Evolutionary conservation across 768 basidiomycete genomes (phyloP).

Genomic region (Suillus brevipes): DNA sequence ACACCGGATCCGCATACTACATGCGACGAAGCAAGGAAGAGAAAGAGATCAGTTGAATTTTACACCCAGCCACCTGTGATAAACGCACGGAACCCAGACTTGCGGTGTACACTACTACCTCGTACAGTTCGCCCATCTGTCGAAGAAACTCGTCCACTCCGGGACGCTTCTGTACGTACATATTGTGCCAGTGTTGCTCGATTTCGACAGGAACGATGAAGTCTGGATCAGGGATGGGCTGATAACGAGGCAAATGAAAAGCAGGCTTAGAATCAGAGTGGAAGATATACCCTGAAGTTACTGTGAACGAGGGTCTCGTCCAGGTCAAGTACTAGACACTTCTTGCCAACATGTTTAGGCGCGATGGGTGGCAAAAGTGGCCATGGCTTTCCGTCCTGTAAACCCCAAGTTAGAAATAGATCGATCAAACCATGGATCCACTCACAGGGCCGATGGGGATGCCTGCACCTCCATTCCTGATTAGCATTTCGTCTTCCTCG

Average conservation of each 20-base stretch:
- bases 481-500: slow-evolving; percentile 78
- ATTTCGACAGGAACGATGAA: slow-evolving; percentile 97
- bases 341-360: slow-evolving; percentile 73
- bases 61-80: background rate
- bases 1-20: slow-evolving; percentile 93
- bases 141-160: slow-evolving; percentile 93
- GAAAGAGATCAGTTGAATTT: slow-evolving; percentile 13
- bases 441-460: slow-evolving; percentile 86
- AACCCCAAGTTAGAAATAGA: background rate
- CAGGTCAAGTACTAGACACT: slow-evolving; percentile 89
- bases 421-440: slow-evolving; percentile 12
- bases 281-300: slow-evolving; percentile 78
- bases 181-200: slow-evolving; percentile 92
- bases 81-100: slow-evolving; percentile 82
- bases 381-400: slow-evolving; percentile 74
- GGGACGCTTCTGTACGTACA: slow-evolving; percentile 93
- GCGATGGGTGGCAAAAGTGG: slow-evolving; percentile 79
- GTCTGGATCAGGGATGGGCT: slow-evolving; percentile 88
- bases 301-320: slow-evolving; percentile 94
- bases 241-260: background rate
- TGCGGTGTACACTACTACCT: slow-evolving; percentile 93
- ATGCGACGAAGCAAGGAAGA: slow-evolving; percentile 8
- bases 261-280: background rate
- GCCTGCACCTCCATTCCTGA: slow-evolving; percentile 82
- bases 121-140: slow-evolving; percentile 94